Conservation (phyloP, 352 stramenopile species). For the Phytophthora sp. region DNA sequence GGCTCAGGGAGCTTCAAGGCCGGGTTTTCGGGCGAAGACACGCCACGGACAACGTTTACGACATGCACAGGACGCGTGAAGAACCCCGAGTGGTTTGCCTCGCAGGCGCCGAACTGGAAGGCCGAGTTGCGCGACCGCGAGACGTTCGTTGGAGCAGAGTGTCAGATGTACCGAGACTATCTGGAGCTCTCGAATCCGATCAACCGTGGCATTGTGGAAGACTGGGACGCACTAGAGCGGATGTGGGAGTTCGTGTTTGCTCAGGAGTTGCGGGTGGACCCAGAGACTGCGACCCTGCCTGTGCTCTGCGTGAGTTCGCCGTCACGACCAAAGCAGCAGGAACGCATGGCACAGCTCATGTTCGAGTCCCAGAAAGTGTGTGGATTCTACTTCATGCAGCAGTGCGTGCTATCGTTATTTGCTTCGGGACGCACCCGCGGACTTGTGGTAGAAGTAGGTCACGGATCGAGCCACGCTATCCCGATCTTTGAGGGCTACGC, state of each 20-base stretch:
- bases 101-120: constrained; percentile 64
- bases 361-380: constrained; percentile 85
- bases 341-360: constrained; percentile 85
- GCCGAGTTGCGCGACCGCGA: constrained; percentile 73
- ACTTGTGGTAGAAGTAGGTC: constrained; percentile 87
- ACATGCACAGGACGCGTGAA: constrained; percentile 72
- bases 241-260: constrained; percentile 89
- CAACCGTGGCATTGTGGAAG: constrained; percentile 74
- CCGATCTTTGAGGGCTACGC: constrained; percentile 88
- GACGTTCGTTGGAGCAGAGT: constrained; percentile 69
- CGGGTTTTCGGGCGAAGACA: constrained; percentile 87
- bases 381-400: constrained; percentile 88
- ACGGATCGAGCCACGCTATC: constrained; percentile 86
- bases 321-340: constrained; percentile 63
- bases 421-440: constrained; percentile 86
- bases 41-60: constrained; percentile 74
- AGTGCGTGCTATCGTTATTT: constrained; percentile 86
- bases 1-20: constrained; percentile 84
- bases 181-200: constrained; percentile 79
- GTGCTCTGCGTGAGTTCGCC: constrained; percentile 75
- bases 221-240: constrained; percentile 88
- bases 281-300: constrained; percentile 71
- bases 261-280: constrained; percentile 77
- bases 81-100: constrained; percentile 83
- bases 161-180: constrained; percentile 71